Evolutionary conservation across 2,329 filamentous ascomycete species (phyloP).

Genomic region (Fusarium brachygibbosum): DNA sequence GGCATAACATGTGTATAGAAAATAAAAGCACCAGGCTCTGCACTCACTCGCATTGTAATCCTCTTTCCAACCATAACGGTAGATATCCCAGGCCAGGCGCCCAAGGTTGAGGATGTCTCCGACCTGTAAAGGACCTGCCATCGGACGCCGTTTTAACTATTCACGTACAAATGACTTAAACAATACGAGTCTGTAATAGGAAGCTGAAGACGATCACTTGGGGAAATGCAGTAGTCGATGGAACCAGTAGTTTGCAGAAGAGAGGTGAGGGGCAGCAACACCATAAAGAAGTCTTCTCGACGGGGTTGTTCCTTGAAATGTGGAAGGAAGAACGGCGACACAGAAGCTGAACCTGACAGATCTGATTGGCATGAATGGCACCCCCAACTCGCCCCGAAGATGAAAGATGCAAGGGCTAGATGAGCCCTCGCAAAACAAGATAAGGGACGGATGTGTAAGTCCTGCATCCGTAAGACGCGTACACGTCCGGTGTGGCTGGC

Average conservation of each 20-base stretch:
- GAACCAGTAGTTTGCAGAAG: conserved; percentile 6
- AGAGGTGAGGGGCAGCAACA: conserved; percentile 7
- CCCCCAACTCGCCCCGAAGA: conserved; percentile 7
- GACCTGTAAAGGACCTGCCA: conserved; percentile 48
- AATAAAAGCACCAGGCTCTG: conserved; percentile 1
- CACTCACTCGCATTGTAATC: conserved; percentile 54
- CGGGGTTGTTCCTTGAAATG: conserved; percentile 12
- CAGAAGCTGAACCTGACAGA: neutral
- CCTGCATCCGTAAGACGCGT: conserved; percentile 18
- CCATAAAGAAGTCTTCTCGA: conserved; percentile 28
- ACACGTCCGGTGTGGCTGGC: conserved; percentile 25
- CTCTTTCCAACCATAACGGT: conserved; percentile 51
- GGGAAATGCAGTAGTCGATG: neutral
- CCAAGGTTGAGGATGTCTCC: conserved; percentile 53
- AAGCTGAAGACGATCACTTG: conserved; percentile 10
- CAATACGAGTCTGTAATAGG: conserved; percentile 4
- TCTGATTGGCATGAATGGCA: conserved; percentile 20
- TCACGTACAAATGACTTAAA: conserved; percentile 10
- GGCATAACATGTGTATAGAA: conserved; percentile 15
- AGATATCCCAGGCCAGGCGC: conserved; percentile 53
- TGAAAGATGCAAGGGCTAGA: conserved; percentile 30
- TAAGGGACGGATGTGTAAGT: conserved; percentile 20
- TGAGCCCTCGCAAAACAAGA: conserved; percentile 16
- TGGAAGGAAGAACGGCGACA: conserved; percentile 7
- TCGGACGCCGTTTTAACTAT: conserved; percentile 25